phyloP scores from a whole-genome alignment of 306 rosid genomes.

The Lablab purpureus region DNA sequence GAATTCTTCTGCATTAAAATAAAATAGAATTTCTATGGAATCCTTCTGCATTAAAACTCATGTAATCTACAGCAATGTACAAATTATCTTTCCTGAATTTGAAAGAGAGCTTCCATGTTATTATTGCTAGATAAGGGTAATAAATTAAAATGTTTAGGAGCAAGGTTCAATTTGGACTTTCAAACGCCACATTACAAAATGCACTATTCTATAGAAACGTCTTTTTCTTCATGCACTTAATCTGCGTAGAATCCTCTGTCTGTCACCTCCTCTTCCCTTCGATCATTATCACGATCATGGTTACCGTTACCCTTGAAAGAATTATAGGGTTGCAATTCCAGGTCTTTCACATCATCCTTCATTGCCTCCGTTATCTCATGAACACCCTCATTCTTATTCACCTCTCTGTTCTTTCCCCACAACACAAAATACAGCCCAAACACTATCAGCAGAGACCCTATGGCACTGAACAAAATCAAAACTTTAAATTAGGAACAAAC shows the following conservation, averaged over 20 bases:
- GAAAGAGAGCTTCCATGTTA: background rate
- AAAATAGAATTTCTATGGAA: too few species aligned
- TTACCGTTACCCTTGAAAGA: constrained; percentile 24
- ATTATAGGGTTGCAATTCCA: constrained; percentile 45
- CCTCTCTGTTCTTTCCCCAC: constrained; percentile 78
- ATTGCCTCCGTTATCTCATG: constrained; percentile 15
- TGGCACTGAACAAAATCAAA: constrained; percentile 39
- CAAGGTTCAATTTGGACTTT: background rate
- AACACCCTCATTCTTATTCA: constrained; percentile 1
- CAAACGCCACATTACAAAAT: background rate
- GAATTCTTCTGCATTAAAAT: background rate
- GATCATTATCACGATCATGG: background rate
- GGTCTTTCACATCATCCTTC: constrained; percentile 24
- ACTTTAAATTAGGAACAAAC: background rate
- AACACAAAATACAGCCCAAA: constrained; percentile 70
- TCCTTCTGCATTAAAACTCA: background rate
- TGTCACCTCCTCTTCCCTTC: background rate
- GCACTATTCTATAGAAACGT: background rate
- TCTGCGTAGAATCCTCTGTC: constrained; percentile 8
- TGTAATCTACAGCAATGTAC: background rate
- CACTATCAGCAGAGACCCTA: constrained; percentile 60
- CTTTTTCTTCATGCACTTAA: background rate
- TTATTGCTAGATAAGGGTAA: background rate
- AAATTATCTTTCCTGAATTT: background rate
- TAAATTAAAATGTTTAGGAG: background rate